A percentile compares a stretch with the other conserved stretches of the same genome.
phyloP scores from a whole-genome alignment of 2,329 filamentous ascomycete species.

The Fusarium veterinarium region DNA sequence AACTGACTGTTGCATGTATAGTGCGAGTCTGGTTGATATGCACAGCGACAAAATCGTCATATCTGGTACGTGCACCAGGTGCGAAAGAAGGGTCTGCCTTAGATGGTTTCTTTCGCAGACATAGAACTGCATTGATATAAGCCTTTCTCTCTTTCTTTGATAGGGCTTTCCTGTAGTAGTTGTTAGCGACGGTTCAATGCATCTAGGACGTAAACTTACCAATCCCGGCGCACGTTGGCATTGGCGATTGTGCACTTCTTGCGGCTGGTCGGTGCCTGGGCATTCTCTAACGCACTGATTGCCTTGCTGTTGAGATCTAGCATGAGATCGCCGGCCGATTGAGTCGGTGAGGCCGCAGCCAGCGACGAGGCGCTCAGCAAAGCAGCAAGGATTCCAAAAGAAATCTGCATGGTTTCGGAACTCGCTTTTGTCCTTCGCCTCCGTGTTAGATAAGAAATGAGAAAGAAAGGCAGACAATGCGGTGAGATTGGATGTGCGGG shows the following conservation, averaged over 20 bases:
- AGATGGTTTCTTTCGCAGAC: background rate
- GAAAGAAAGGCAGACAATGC: too few relatives aligned
- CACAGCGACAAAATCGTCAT: slow-evolving; percentile 18
- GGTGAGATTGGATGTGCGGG: too few relatives aligned
- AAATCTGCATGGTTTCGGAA: background rate
- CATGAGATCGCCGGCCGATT: background rate
- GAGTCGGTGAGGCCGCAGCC: background rate
- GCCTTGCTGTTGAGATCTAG: background rate
- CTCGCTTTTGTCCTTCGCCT: accelerated
- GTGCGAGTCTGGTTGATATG: slow-evolving; percentile 12
- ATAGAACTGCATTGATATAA: background rate
- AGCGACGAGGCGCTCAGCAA: background rate
- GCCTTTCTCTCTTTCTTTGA: slow-evolving; percentile 7
- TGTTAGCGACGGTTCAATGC: accelerated
- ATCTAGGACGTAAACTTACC: accelerated
- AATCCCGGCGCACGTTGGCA: background rate
- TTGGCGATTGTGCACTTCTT: slow-evolving; percentile 8
- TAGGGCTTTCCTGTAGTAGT: background rate
- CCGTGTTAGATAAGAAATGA: too few relatives aligned
- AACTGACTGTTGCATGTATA: slow-evolving; percentile 6
- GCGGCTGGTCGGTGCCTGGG: accelerated
- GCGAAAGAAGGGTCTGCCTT: slow-evolving; percentile 6
- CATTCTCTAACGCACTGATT: background rate
- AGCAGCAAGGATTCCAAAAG: background rate
- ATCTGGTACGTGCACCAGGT: slow-evolving; percentile 5